These are phyloP conservation scores for Trichosanthes cucumerina DNA, from an alignment of 306 rosid genomes.

Conservation along the genomic window DNA sequence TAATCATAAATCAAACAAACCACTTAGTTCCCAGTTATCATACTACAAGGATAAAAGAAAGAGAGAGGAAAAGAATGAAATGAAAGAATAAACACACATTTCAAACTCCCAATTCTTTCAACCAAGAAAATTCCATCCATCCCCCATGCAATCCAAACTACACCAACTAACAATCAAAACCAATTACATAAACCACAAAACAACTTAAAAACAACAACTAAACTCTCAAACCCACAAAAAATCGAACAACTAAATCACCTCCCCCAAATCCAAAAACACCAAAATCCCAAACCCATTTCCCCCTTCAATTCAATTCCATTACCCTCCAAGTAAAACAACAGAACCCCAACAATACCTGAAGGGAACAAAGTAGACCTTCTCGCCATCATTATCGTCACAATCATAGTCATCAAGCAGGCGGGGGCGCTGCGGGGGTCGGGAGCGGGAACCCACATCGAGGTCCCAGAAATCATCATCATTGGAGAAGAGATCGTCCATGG, in stretches of 20 bases:
- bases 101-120: not conserved
- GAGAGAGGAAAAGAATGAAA: not conserved
- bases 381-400: constrained; percentile 8
- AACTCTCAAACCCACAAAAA: not conserved
- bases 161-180: not conserved
- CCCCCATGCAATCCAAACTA: not conserved
- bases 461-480: constrained; percentile 29
- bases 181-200: not conserved
- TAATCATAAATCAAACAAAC: not conserved
- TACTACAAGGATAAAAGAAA: not conserved
- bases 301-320: not conserved
- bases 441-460: constrained; percentile 25
- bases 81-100: not conserved
- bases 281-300: constrained; percentile 1
- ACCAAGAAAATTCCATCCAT: not conserved
- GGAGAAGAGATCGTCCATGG: constrained; percentile 41
- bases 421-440: constrained; percentile 35
- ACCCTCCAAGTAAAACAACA: not conserved
- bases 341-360: constrained; percentile 30
- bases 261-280: not conserved
- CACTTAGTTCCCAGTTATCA: not conserved
- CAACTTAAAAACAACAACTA: not conserved
- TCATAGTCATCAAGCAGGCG: constrained; percentile 37
- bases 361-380: constrained; percentile 53
- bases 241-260: not conserved